Evolutionary conservation across 768 basidiomycete genomes (phyloP).

Genomic region (Neoboletus brunneissimus): DNA sequence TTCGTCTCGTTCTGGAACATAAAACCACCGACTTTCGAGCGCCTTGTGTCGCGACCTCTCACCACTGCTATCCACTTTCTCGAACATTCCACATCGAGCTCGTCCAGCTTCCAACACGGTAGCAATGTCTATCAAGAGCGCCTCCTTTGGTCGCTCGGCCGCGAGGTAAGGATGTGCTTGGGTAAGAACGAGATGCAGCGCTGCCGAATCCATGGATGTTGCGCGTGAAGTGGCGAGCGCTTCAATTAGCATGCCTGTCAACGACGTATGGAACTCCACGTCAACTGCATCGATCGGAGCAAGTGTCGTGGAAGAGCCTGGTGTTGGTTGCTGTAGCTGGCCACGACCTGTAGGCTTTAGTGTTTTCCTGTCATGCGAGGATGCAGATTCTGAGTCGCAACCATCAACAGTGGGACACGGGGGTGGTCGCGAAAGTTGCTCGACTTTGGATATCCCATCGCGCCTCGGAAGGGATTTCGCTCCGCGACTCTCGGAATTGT

Average conservation of each 20-base stretch:
- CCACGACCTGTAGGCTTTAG: not conserved
- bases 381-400: not conserved
- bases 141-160: constrained; percentile 31
- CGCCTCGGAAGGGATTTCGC: not conserved
- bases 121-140: constrained; percentile 51
- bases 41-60: constrained; percentile 54
- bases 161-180: constrained; percentile 53
- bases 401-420: constrained; percentile 3
- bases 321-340: not conserved
- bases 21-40: constrained; percentile 58
- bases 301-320: not conserved
- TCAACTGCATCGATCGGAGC: constrained; percentile 14
- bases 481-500: not conserved
- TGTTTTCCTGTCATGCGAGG: constrained; percentile 4
- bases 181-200: constrained; percentile 51
- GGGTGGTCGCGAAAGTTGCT: constrained; percentile 8
- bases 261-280: constrained; percentile 38
- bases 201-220: constrained; percentile 56
- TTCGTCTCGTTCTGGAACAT: constrained; percentile 67
- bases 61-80: constrained; percentile 64
- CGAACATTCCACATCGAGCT: constrained; percentile 59
- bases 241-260: constrained; percentile 69
- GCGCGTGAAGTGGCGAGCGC: constrained; percentile 70
- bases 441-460: not conserved
- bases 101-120: constrained; percentile 46